Base-by-base conservation (phyloP, 305 asterid species). In the Solanum hybrid region DNA sequence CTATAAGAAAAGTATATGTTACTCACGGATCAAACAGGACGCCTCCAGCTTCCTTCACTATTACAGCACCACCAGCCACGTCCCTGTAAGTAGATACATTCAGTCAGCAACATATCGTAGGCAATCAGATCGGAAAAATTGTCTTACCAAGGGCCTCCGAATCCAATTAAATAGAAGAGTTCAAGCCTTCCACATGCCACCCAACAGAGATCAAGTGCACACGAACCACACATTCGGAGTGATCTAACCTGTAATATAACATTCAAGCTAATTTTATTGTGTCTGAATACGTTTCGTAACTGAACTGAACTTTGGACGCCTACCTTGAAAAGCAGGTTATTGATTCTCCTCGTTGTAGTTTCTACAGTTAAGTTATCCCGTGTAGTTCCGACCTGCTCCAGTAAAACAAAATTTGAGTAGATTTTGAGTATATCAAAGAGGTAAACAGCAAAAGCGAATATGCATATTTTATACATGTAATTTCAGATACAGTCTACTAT, bases 111-210 rank as follows among this genome's bases (percentile, higher is more conserved):
- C 72, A 29, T 31, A 46, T 46, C 0, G 3, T 84, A 29, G 12
- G 73, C 22, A 31, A 51, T 20, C 7, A 10, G 42, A 84, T 9
- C 1, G 29, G 60, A 27, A 4, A 51, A 29, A 20, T 51, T 6
- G 71, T 79, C 93, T 91, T 94, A 95, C 96, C 99, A 96, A 26
- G 98, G 98, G 75, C 99, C 99, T 90, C 99, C 99, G 24, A 91
- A 97, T 84, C 98, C 98, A 78, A 76, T 76, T 91, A 94, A 97
- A 90, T 97, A 97, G 93, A 95, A 95, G 24, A 97, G 90, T 90
- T 97, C 99, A 79, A 96, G 94, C 93, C 99, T 95, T 87, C 98
- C 99, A 79, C 98, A 93, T 56, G 99, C 99, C 92, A 97, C 87
- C 90, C 99, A 98, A 79, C 99, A 96, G 71, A 97, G 98, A 91